A percentile compares a stretch with the other conserved stretches of the same genome.
These are phyloP conservation scores for Clitopilus passeckerianus DNA, from an alignment of 768 basidiomycete species.

Conservation along the genomic window DNA sequence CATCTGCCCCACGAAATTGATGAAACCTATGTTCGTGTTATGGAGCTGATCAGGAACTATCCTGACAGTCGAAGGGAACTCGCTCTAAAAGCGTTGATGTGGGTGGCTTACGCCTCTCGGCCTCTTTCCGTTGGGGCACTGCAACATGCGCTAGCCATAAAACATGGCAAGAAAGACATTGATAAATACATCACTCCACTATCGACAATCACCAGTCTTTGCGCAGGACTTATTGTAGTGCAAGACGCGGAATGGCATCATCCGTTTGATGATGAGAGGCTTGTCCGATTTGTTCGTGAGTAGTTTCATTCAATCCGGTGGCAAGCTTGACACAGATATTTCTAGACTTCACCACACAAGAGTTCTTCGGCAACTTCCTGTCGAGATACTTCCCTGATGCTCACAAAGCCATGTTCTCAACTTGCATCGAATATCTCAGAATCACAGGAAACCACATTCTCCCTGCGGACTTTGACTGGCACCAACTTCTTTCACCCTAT, in stretches of 20 bases:
- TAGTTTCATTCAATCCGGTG: not conserved
- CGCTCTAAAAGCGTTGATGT: not conserved
- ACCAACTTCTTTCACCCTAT: not conserved
- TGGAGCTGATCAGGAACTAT: not conserved
- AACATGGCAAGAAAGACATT: not conserved
- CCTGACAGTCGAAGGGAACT: not conserved
- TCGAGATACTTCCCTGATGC: not conserved
- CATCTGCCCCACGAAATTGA: not conserved
- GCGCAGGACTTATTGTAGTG: not conserved
- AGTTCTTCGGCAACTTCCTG: not conserved
- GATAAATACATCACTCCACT: not conserved
- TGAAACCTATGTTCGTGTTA: not conserved
- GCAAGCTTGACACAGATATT: not conserved
- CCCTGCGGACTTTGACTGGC: not conserved
- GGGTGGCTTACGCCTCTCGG: not conserved
- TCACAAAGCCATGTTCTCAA: not conserved
- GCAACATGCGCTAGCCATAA: not conserved
- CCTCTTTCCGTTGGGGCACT: not conserved
- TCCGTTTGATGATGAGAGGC: not conserved
- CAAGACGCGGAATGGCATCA: not conserved
- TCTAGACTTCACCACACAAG: not conserved
- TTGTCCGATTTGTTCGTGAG: not conserved
- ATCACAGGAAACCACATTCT: not conserved
- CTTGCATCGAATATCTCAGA: not conserved
- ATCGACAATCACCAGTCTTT: not conserved